These are phyloP conservation scores for Liquidambar formosana DNA, from an alignment of 164 flowering plant genomes.

Conservation along the genomic window DNA sequence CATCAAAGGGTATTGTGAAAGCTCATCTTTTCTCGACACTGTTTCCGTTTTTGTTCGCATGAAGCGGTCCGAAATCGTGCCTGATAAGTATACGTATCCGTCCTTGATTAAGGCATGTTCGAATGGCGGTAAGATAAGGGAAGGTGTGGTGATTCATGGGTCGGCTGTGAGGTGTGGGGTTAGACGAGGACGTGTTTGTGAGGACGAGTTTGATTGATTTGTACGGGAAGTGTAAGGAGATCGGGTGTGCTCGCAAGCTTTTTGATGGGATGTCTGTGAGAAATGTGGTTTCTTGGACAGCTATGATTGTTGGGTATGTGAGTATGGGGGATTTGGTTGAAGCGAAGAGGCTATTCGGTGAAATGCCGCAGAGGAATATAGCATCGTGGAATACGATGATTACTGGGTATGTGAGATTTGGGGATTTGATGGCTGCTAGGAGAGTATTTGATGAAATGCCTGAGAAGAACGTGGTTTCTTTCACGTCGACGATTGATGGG, in stretches of 20 bases:
- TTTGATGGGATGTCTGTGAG: slow-evolving; percentile 58
- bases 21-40: slow-evolving; percentile 15
- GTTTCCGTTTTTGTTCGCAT: slow-evolving; percentile 35
- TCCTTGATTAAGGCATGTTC: slow-evolving; percentile 49
- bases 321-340: slow-evolving; percentile 36
- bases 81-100: slow-evolving; percentile 55
- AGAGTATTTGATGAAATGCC: slow-evolving; percentile 60
- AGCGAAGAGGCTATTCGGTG: slow-evolving; percentile 54
- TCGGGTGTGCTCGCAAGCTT: slow-evolving; percentile 44
- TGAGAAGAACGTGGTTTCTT: slow-evolving; percentile 45
- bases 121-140: slow-evolving; percentile 16
- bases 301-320: slow-evolving; percentile 58
- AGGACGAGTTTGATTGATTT: slow-evolving; percentile 57
- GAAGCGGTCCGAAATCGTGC: slow-evolving; percentile 25
- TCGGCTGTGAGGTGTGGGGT: slow-evolving; percentile 40
- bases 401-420: slow-evolving; percentile 39
- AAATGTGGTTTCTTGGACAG: slow-evolving; percentile 69
- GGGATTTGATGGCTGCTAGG: slow-evolving; percentile 51
- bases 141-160: slow-evolving; percentile 55
- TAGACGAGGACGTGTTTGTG: slow-evolving; percentile 41
- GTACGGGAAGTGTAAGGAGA: slow-evolving; percentile 53
- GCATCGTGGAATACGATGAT: slow-evolving; percentile 63
- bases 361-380: slow-evolving; percentile 49
- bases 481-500: slow-evolving; percentile 61
- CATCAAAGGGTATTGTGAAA: slow-evolving; percentile 38